Evolutionary conservation across 2,329 filamentous ascomycete genomes (phyloP).

Genomic region (Colletotrichum navitas): DNA sequence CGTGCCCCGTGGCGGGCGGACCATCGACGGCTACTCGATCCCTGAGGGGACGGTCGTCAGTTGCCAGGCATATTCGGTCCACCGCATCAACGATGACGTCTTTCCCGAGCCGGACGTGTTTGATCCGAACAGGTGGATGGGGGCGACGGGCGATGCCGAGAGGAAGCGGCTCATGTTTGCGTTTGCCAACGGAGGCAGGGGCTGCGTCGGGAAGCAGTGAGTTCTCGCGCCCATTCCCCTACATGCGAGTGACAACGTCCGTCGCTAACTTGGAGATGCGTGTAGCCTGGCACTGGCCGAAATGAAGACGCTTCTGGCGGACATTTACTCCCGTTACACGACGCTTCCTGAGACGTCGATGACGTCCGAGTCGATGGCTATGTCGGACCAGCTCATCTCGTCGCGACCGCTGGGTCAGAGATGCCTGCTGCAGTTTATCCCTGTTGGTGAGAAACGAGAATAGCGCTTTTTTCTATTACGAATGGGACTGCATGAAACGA

Average conservation of each 20-base stretch:
- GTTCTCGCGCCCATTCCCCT: slow-evolving; percentile 48
- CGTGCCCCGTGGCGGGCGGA: slow-evolving; percentile 66
- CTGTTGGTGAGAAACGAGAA: slow-evolving; percentile 44
- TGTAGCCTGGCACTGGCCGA: slow-evolving; percentile 69
- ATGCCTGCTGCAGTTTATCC: slow-evolving; percentile 67
- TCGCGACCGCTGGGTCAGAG: slow-evolving; percentile 70
- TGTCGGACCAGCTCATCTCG: slow-evolving; percentile 77
- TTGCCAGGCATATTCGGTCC: slow-evolving; percentile 71
- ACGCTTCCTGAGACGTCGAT: slow-evolving; percentile 68
- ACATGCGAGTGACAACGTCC: background rate
- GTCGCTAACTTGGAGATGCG: slow-evolving; percentile 47
- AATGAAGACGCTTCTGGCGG: slow-evolving; percentile 75
- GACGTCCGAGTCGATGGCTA: slow-evolving; percentile 69
- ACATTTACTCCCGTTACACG: slow-evolving; percentile 70
- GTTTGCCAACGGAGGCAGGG: slow-evolving; percentile 74
- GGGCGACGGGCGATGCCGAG: slow-evolving; percentile 78
- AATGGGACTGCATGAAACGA: background rate
- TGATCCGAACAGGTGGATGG: slow-evolving; percentile 87
- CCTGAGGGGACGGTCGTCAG: slow-evolving; percentile 69
- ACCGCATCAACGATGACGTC: slow-evolving; percentile 71
- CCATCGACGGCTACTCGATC: slow-evolving; percentile 67
- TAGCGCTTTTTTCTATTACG: background rate
- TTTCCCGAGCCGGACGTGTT: slow-evolving; percentile 85
- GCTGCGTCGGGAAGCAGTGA: slow-evolving; percentile 76
- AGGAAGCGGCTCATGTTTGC: slow-evolving; percentile 73